phyloP scores from a whole-genome alignment of 768 basidiomycete genomes.

The Hypsizygus marmoreus region DNA sequence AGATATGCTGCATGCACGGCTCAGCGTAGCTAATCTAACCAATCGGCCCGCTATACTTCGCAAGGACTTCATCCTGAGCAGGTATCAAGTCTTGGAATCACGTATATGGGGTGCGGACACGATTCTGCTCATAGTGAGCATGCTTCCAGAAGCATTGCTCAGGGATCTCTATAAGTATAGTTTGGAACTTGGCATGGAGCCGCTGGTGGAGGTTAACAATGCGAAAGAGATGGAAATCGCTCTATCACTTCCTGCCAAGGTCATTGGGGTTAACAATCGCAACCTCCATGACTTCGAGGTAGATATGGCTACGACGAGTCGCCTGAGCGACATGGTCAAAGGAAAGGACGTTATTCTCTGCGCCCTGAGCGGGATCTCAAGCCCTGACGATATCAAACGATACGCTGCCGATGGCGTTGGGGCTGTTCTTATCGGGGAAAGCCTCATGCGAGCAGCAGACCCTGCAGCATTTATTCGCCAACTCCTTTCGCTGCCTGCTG shows the following conservation, averaged over 20 bases:
- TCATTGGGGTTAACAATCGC: constrained; percentile 97
- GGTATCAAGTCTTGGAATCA: constrained; percentile 95
- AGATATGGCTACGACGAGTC: constrained; percentile 92
- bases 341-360: constrained; percentile 83
- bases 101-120: constrained; percentile 96
- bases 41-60: constrained; percentile 94
- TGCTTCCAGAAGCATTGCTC: constrained; percentile 75
- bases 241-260: constrained; percentile 81
- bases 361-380: constrained; percentile 89
- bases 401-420: constrained; percentile 87
- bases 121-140: constrained; percentile 94
- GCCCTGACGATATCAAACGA: constrained; percentile 73
- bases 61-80: constrained; percentile 95
- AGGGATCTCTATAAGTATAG: constrained; percentile 81
- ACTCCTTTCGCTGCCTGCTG: constrained; percentile 61
- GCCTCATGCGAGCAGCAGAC: constrained; percentile 91
- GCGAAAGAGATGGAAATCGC: constrained; percentile 87
- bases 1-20: constrained; percentile 90
- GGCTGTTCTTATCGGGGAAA: constrained; percentile 94
- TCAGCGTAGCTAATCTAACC: constrained; percentile 79
- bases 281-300: constrained; percentile 97
- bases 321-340: constrained; percentile 83
- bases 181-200: constrained; percentile 89
- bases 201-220: constrained; percentile 97
- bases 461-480: constrained; percentile 78